Base-by-base conservation (phyloP, 208 protist species). In the Trypanosoma scelopori region DNA sequence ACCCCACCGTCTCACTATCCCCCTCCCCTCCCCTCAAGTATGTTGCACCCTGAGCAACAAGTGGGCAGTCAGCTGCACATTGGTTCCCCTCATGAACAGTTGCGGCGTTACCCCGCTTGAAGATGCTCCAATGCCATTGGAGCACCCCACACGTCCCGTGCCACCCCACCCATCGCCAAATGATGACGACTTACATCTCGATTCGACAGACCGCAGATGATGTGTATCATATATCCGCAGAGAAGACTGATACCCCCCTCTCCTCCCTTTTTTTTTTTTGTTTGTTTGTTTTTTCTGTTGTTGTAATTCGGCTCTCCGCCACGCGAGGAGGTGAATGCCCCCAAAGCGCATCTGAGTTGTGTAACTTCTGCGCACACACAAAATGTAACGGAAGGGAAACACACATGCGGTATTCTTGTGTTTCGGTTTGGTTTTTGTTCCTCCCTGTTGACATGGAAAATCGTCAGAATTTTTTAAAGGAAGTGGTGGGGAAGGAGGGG, bases 21-120 rank as follows among this genome's bases (percentile, higher is more conserved):
- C 41, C 37, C 4, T 16, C 27, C 25, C 46, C 5, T 15, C 9
- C 20, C 1, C 22, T 25, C 3, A 2, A 1, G n/a, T 25, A 9
- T 39, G 6, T 37, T 43, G 12, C 13, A 32, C 39, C 39, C 27
- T 5, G 22, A 43, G 3, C 16, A 55, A 72, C 66, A 48, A 46
- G 11, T 60, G 58, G 50, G 55, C 27, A 65, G 66, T 72, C 66
- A 72, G 58, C 66, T 52, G 66, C 66, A 65, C 9, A 50, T 51
- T 37, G 28, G 45, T 55, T 60, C 30, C 41, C 30, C 45, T 41
- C 50, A 65, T 72, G 56, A 60, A 35, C 43, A 5, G 20, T 30
- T 58, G 57, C 50, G 66, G 66, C 58, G 66, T 72, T 72, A 72
- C 66, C 55, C 66, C 58, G 32, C n/a, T 59, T 49, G 66, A 58